These are phyloP conservation scores for Ogataea ramenticola DNA, from an alignment of 805 yeast genomes.

Conservation along the genomic window DNA sequence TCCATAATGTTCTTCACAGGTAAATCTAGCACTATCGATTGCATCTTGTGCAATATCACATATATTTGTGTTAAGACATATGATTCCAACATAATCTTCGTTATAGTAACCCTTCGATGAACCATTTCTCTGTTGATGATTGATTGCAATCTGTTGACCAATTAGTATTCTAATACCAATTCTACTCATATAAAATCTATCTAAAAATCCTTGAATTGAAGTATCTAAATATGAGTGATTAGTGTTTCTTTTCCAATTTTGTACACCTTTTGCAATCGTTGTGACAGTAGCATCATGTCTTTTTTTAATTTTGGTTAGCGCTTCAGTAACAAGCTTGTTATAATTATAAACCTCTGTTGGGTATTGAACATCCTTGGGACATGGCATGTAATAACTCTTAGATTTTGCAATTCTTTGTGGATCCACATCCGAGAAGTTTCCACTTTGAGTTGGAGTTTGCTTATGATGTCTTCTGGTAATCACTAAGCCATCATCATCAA, in stretches of 20 bases:
- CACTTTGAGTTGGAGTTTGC: slow-evolving; percentile 1
- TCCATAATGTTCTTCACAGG: slow-evolving; percentile 88
- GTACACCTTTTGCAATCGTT: slow-evolving; percentile 87
- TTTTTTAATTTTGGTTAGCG: slow-evolving; percentile 63
- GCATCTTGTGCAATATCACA: slow-evolving; percentile 82
- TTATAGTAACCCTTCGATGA: slow-evolving; percentile 48
- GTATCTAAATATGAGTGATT: slow-evolving; percentile 47
- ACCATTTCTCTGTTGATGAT: slow-evolving; percentile 17
- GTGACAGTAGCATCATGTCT: slow-evolving; percentile 92
- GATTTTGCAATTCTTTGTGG: slow-evolving; percentile 19
- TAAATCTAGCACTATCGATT: slow-evolving; percentile 81
- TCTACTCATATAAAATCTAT: slow-evolving; percentile 81
- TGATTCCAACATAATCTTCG: slow-evolving; percentile 79
- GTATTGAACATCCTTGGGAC: slow-evolving; percentile 53
- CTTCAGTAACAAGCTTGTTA: slow-evolving; percentile 58
- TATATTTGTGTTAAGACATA: slow-evolving; percentile 78
- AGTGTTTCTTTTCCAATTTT: slow-evolving; percentile 70
- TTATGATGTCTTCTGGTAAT: slow-evolving; percentile 12
- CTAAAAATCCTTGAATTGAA: slow-evolving; percentile 74
- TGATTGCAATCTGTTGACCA: slow-evolving; percentile 86
- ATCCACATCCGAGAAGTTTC: not conserved
- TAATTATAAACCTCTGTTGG: slow-evolving; percentile 69
- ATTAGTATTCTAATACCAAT: slow-evolving; percentile 90
- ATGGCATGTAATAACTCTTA: slow-evolving; percentile 41
- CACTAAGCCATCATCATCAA: slow-evolving; percentile 43